Evolutionary conservation across 176 grass and related monocot genomes (phyloP).

Genomic region (Calamus simplicifolius): DNA sequence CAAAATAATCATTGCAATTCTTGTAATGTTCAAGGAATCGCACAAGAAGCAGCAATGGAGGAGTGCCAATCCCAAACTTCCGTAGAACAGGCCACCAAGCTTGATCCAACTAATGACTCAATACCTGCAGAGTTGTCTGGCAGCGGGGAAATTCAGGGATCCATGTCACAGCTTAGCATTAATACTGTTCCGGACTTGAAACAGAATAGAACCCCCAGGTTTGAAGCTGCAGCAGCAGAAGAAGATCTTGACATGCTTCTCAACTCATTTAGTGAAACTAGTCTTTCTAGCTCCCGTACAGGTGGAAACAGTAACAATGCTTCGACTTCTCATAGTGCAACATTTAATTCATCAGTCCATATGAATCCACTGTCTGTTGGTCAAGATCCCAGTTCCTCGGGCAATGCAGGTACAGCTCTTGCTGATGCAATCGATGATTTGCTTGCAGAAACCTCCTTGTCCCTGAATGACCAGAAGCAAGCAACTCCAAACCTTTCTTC

Average conservation of each 20-base stretch:
- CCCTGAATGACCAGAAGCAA: constrained; percentile 1
- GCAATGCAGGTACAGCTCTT: constrained; percentile 5
- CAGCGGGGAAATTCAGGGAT: constrained; percentile 9
- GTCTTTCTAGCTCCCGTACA: constrained; percentile 31
- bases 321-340: background rate
- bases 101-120: background rate
- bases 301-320: constrained; percentile 4
- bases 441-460: constrained; percentile 36
- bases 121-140: background rate
- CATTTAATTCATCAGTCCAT: constrained; percentile 2
- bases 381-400: background rate
- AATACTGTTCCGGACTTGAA: constrained; percentile 7
- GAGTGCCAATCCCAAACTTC: constrained; percentile 18
- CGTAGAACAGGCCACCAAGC: background rate
- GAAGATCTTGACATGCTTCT: constrained; percentile 70
- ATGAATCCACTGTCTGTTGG: background rate
- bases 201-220: constrained; percentile 6
- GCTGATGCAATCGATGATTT: constrained; percentile 54
- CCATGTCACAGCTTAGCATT: background rate
- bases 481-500: constrained; percentile 8
- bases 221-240: constrained; percentile 40
- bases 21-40: constrained; percentile 4
- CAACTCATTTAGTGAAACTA: constrained; percentile 37
- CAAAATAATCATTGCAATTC: constrained; percentile 1
- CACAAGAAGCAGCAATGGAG: constrained; percentile 8